Evolutionary conservation across 106 monocot species (phyloP).

Genomic region (Triglochin maritima): DNA sequence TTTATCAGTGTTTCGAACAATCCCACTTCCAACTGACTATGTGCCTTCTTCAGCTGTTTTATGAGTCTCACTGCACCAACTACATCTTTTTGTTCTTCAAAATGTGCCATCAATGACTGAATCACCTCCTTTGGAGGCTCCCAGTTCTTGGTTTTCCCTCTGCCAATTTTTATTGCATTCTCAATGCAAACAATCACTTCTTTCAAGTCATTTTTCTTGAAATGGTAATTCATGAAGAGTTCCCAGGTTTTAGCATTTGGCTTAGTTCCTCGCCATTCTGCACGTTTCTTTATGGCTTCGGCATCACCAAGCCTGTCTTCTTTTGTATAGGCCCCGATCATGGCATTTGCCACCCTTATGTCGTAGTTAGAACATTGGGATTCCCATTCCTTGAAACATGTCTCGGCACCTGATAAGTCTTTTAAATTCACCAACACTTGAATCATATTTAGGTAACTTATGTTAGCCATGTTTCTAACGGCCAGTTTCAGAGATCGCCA

Average conservation of each 20-base stretch:
- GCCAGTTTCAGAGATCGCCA: slow-evolving; percentile 79
- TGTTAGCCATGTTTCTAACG: slow-evolving; percentile 57
- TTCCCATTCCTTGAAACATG: slow-evolving; percentile 95
- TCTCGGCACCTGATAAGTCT: slow-evolving; percentile 74
- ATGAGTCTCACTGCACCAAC: slow-evolving; percentile 55
- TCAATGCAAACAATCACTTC: slow-evolving; percentile 42
- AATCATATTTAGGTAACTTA: slow-evolving; percentile 94
- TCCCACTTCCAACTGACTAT: slow-evolving; percentile 29
- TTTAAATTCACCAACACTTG: slow-evolving; percentile 78
- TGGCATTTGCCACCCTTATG: slow-evolving; percentile 65
- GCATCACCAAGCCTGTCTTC: slow-evolving; percentile 69
- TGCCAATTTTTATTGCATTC: slow-evolving; percentile 57
- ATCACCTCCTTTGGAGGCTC: slow-evolving; percentile 38
- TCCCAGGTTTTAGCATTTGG: slow-evolving; percentile 87
- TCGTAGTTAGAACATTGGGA: slow-evolving; percentile 58
- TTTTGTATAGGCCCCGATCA: slow-evolving; percentile 54
- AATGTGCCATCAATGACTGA: slow-evolving; percentile 43
- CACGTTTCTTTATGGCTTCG: slow-evolving; percentile 39
- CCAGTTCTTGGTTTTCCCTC: slow-evolving; percentile 56
- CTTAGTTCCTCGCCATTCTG: slow-evolving; percentile 44
- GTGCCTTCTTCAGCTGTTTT: slow-evolving; percentile 37
- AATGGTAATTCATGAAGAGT: slow-evolving; percentile 77
- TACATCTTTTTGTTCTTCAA: slow-evolving; percentile 57
- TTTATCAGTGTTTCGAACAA: slow-evolving; percentile 55
- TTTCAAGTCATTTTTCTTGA: slow-evolving; percentile 53